phyloP scores from a whole-genome alignment of 1,284 basidiomycete species.

The Peniophora sp. region DNA sequence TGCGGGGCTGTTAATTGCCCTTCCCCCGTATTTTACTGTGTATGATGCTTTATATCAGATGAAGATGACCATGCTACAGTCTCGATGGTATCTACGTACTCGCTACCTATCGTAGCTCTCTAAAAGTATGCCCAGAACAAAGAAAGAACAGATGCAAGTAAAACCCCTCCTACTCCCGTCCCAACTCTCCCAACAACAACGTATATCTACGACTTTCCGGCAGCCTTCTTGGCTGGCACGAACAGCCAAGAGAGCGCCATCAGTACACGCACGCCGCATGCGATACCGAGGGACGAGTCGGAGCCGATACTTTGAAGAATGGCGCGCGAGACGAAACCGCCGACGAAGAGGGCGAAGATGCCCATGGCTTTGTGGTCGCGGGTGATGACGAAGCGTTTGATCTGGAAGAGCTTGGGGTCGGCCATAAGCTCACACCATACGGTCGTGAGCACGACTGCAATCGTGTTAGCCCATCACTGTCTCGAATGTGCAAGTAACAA shows the following conservation, averaged over 20 bases:
- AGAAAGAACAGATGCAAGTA: too few relatives aligned
- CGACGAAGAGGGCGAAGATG: slow-evolving; percentile 63
- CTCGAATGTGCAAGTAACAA: slow-evolving; percentile 3
- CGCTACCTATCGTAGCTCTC: too few relatives aligned
- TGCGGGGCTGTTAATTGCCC: too few relatives aligned
- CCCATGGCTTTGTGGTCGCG: slow-evolving; percentile 73
- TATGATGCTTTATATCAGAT: too few relatives aligned
- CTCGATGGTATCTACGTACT: too few relatives aligned
- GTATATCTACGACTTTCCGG: slow-evolving; percentile 7
- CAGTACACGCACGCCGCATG: slow-evolving; percentile 56
- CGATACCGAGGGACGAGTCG: slow-evolving; percentile 60
- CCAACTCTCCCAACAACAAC: too few relatives aligned
- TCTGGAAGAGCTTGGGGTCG: slow-evolving; percentile 63
- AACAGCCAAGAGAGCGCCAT: slow-evolving; percentile 65
- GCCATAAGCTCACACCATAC: slow-evolving; percentile 84
- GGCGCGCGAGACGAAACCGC: slow-evolving; percentile 66
- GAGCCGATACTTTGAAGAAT: slow-evolving; percentile 57
- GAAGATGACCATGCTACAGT: too few relatives aligned
- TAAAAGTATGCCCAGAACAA: too few relatives aligned
- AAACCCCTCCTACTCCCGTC: too few relatives aligned
- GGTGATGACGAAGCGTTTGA: slow-evolving; percentile 42
- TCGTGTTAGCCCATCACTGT: not conserved
- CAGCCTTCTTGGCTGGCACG: slow-evolving; percentile 40
- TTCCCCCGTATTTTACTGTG: too few relatives aligned
- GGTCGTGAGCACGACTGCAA: slow-evolving; percentile 61